phyloP scores from a whole-genome alignment of 352 stramenopile genomes.

The Phytophthora ramorum region DNA sequence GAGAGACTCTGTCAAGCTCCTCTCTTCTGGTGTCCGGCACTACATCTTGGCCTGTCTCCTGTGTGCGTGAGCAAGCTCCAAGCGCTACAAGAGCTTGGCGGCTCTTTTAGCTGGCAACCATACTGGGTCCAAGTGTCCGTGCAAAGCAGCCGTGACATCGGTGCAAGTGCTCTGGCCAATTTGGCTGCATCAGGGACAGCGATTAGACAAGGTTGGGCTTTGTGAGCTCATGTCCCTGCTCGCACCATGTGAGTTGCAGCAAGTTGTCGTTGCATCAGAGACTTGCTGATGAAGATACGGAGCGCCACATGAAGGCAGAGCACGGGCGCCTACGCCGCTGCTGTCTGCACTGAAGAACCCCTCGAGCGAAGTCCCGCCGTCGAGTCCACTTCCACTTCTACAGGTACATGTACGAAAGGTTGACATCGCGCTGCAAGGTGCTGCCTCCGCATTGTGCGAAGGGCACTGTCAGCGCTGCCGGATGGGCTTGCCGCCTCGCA shows the following conservation, averaged over 20 bases:
- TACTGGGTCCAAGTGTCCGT: background rate
- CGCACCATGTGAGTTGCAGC: background rate
- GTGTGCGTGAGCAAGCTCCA: background rate
- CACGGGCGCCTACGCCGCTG: background rate
- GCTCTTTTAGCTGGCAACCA: background rate
- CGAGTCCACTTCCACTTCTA: background rate
- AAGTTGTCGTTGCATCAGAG: constrained; percentile 10
- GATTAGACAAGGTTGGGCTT: background rate
- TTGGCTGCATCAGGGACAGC: constrained; percentile 6
- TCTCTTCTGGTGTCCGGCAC: background rate
- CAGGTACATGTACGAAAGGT: too few relatives aligned
- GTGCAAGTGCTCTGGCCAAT: background rate
- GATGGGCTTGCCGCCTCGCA: constrained; percentile 14
- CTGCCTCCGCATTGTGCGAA: background rate
- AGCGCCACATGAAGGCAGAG: constrained; percentile 13
- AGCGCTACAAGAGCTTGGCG: too few relatives aligned
- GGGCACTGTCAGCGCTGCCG: constrained; percentile 1
- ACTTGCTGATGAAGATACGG: constrained; percentile 20
- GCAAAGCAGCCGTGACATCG: background rate
- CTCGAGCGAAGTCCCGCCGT: background rate
- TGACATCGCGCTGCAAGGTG: background rate
- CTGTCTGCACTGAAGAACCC: background rate
- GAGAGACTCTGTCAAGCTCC: background rate
- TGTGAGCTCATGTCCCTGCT: constrained; percentile 23
- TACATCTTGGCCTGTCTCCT: background rate